phyloP scores from a whole-genome alignment of 1,139 yeast genomes.

The Wickerhamomyces sp. region DNA sequence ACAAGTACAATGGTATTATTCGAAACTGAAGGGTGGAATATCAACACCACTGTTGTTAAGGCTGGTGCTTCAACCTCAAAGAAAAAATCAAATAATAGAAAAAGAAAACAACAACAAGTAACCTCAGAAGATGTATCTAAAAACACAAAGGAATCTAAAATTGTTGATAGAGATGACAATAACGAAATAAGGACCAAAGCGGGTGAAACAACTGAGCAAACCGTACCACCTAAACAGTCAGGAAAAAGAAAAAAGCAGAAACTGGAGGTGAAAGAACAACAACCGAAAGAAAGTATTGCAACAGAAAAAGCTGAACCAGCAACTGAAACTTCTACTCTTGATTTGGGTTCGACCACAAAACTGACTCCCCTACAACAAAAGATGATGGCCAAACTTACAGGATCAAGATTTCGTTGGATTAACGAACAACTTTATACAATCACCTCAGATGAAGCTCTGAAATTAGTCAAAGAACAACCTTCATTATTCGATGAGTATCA shows the following conservation, averaged over 20 bases:
- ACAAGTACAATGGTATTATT: constrained; percentile 55
- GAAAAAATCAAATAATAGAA: constrained; percentile 32
- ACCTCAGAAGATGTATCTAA: constrained; percentile 14
- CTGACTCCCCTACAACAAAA: constrained; percentile 90
- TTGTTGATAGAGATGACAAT: constrained; percentile 4
- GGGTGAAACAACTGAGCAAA: constrained; percentile 3
- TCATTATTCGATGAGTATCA: constrained; percentile 90
- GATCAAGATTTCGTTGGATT: constrained; percentile 96
- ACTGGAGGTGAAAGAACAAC: background rate
- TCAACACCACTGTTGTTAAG: constrained; percentile 33
- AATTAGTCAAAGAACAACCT: constrained; percentile 75
- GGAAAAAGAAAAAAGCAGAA: constrained; percentile 7
- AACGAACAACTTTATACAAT: constrained; percentile 91
- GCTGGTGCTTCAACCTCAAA: constrained; percentile 24
- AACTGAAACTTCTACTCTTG: constrained; percentile 12
- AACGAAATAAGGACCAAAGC: constrained; percentile 3
- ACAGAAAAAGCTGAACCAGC: constrained; percentile 12
- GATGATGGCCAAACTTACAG: constrained; percentile 91
- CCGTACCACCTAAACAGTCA: constrained; percentile 1
- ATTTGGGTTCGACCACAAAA: constrained; percentile 31
- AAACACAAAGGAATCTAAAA: background rate
- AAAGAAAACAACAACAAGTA: constrained; percentile 21
- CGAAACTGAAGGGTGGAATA: constrained; percentile 78
- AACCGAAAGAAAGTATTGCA: constrained; percentile 9
- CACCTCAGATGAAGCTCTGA: constrained; percentile 70